Evolutionary conservation across 2,329 filamentous ascomycete species (phyloP).

Genomic region (Fusarium succisae): DNA sequence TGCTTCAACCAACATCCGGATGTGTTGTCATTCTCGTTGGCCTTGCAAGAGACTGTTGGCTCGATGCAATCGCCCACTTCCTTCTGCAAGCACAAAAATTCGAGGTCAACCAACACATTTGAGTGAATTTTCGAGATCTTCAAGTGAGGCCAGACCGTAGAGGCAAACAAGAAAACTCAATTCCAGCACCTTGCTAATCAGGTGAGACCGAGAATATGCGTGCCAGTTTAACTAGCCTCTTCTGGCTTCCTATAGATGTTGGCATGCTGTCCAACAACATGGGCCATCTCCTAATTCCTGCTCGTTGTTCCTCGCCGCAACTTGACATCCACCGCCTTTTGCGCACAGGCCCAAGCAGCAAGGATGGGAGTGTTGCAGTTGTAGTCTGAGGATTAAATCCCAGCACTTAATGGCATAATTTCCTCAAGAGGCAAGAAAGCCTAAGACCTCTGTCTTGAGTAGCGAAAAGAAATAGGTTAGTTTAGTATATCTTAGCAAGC

Average conservation of each 20-base stretch:
- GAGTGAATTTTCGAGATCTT: conserved; percentile 1
- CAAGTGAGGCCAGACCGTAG: background rate
- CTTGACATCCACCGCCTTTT: conserved; percentile 36
- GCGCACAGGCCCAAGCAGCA: conserved; percentile 24
- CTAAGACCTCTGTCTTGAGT: background rate
- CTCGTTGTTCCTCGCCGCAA: background rate
- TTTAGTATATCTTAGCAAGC: background rate
- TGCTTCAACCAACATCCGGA: conserved; percentile 5
- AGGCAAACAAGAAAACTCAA: background rate
- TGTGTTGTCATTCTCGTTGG: conserved; percentile 13
- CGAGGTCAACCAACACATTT: conserved; percentile 13
- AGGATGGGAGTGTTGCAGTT: background rate
- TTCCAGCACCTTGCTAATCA: conserved; percentile 24
- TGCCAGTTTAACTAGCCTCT: conserved; percentile 15
- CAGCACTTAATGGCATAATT: background rate
- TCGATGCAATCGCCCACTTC: conserved; percentile 3
- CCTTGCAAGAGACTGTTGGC: conserved; percentile 22
- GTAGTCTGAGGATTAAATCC: background rate
- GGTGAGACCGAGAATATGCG: conserved; percentile 39
- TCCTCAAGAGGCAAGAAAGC: background rate
- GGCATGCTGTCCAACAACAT: background rate
- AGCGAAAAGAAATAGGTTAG: background rate
- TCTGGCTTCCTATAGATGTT: conserved; percentile 12
- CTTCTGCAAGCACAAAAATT: background rate
- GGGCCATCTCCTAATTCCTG: background rate